Base-by-base conservation (phyloP, 768 basidiomycete genomes). In the Austroboletus eburneus region DNA sequence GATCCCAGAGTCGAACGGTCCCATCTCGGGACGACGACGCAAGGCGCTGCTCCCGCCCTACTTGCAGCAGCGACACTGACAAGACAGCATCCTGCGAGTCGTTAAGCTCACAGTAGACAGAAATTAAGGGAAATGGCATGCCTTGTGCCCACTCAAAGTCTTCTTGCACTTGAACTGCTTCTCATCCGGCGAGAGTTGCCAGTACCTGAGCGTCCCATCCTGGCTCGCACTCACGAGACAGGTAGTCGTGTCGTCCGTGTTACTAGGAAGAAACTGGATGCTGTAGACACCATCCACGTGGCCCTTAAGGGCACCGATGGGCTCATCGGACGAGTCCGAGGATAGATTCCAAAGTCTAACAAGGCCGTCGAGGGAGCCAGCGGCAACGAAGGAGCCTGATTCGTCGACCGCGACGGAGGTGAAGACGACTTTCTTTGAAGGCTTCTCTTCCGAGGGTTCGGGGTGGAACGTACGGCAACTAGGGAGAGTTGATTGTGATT, bases 321-420 rank as follows among this genome's bases (percentile, higher is more conserved):
- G 63, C 5, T 40, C 44, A 5, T 48, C 45, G 16, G 17, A 43
- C 22, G 49, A 50, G 12, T 71, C 75, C 4, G 69, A 71, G 36
- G 63, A 56, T 43, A 73, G 62, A 48, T 78, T 70, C 78, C 79
- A 80, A 12, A 80, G 66, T 42, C 78, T 69, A 24, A 80, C 66
- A 45, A 71, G 63, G 20, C 73, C 73, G 55, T 79, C 77, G n/a
- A 80, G 68, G 25, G 69, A 69, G 9, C 77, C 79, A 29, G 78
- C 72, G 30, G 77, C 79, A 17, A 78, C 70, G 45, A 74, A 68
- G 39, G 64, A 66, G 4, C 76, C 73, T 46, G 56, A 46, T 2
- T 40, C 25, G 42, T 68, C 58, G 21, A 67, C 57, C 2, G 65
- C 25, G 20, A 66, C 52, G 2, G 65, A 66, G 38, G 64, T 66